Base-by-base conservation (phyloP, 2,329 filamentous ascomycete genomes). In the Colletotrichum simmondsii region DNA sequence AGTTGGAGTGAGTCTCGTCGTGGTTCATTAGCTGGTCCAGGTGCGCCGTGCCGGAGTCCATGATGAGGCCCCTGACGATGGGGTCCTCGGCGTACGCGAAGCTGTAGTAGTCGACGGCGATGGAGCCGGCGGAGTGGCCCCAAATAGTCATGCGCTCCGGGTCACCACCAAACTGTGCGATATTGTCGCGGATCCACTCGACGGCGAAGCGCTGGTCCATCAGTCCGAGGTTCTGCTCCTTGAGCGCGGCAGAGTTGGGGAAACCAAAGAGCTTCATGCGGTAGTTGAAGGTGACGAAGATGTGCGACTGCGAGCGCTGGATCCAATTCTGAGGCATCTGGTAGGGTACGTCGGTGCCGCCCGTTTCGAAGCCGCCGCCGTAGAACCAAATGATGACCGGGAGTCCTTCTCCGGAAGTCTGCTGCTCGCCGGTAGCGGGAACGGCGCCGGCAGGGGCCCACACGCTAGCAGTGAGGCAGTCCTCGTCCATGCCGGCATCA, bases 381-480 rank as follows among this genome's bases (percentile, higher is more conserved):
- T 78, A 77, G 28, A 79, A 73, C 66, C 70, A 77, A 53, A 76
- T 71, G 16, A 76, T 42, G 19, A 76, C 75, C 1, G 74, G 75
- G 2, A 77, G 69, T 3, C 56, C 71, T 2, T 58, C 35, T 2
- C n/a, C 30, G 11, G 16, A 54, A n/a, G 26, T 19, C 14, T 52
- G 54, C 46, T 32, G 42, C 42, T 22, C 19, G 19, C 42, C 46
- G 61, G 22, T 49, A 49, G 10, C 54, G 10, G 66, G 66, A 5
- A 73, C 66, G 22, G 71, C 66, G 30, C 22, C 60, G 24, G 71
- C 28, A 28, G 66, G 71, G 16, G 53, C 66, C 71, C 71, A 73
- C 4, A 93, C 86, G 68, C 86, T 88, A 72, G 93, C 80, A 2
- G 86, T 91, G 49, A 93, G 81, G 75, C 92, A 94, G 79, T 93